Evolutionary conservation across 345 rosid species (phyloP).

Genomic region (Rhodamnia argentea): DNA sequence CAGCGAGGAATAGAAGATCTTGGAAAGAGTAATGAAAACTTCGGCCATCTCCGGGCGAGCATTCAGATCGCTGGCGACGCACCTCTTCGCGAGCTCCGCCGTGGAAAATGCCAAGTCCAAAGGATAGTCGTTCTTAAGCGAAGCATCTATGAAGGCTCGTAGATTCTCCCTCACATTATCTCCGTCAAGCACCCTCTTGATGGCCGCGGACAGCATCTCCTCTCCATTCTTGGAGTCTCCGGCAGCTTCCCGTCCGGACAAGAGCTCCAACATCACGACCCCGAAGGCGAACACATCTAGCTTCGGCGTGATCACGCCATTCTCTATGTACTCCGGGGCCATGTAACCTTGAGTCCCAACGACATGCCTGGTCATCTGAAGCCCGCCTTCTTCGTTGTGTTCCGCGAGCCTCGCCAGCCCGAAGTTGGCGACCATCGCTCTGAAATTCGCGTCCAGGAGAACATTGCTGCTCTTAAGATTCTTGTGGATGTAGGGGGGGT

Average conservation of each 20-base stretch:
- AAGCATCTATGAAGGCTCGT: slow-evolving; percentile 48
- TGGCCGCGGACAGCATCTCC: slow-evolving; percentile 35
- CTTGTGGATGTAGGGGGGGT: slow-evolving; percentile 79
- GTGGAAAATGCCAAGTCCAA: slow-evolving; percentile 69
- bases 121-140: slow-evolving; percentile 51
- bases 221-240: slow-evolving; percentile 22
- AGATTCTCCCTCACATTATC: slow-evolving; percentile 65
- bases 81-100: slow-evolving; percentile 63
- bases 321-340: slow-evolving; percentile 87
- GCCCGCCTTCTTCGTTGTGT: slow-evolving; percentile 25
- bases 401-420: slow-evolving; percentile 60
- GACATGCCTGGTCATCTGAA: slow-evolving; percentile 72
- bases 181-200: slow-evolving; percentile 53
- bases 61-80: slow-evolving; percentile 53
- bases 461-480: slow-evolving; percentile 74
- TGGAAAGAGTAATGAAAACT: slow-evolving; percentile 42
- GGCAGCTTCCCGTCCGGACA: slow-evolving; percentile 69
- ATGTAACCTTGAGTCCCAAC: slow-evolving; percentile 79
- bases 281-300: slow-evolving; percentile 84
- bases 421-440: slow-evolving; percentile 75
- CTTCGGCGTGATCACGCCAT: slow-evolving; percentile 77
- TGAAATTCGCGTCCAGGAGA: slow-evolving; percentile 56
- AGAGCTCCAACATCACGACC: slow-evolving; percentile 70
- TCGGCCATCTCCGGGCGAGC: slow-evolving; percentile 49
- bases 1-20: slow-evolving; percentile 57